Conservation (phyloP, 2,329 filamentous ascomycete genomes). For the Macrophomina pseudophaseolina region DNA sequence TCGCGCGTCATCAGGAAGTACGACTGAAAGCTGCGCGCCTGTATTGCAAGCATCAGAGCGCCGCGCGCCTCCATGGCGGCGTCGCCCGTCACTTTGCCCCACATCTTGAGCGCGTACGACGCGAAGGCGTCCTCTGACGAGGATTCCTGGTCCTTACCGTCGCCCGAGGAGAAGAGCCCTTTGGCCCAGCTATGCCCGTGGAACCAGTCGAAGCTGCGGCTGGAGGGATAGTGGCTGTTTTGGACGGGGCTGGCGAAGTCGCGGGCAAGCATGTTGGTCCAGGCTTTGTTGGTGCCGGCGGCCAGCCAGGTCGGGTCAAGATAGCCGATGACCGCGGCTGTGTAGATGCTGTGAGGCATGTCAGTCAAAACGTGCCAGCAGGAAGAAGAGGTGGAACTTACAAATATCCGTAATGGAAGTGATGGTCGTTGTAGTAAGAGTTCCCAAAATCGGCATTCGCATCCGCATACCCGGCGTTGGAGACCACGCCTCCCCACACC, state of each 20-base stretch:
- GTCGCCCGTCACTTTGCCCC: constrained; percentile 80
- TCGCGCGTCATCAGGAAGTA: constrained; percentile 82
- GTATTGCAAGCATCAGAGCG: constrained; percentile 79
- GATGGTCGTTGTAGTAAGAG: constrained; percentile 76
- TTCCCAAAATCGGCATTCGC: constrained; percentile 86
- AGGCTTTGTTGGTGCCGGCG: constrained; percentile 70
- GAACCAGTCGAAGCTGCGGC: constrained; percentile 80
- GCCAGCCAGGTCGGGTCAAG: constrained; percentile 83
- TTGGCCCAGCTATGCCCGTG: constrained; percentile 93
- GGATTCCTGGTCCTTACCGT: constrained; percentile 88
- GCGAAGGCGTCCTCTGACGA: constrained; percentile 88
- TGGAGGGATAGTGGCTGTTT: constrained; percentile 79
- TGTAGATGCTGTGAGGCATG: constrained; percentile 51
- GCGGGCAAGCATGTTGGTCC: constrained; percentile 81
- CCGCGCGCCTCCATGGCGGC: constrained; percentile 74
- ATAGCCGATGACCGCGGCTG: constrained; percentile 82
- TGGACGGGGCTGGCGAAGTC: constrained; percentile 78
- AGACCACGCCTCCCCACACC: constrained; percentile 82
- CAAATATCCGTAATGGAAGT: constrained; percentile 66
- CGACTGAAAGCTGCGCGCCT: constrained; percentile 72
- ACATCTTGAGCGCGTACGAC: constrained; percentile 90
- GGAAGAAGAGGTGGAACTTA: constrained; percentile 68
- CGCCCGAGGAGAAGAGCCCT: constrained; percentile 72
- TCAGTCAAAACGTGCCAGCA: background rate
- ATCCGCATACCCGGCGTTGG: constrained; percentile 76